phyloP scores from a whole-genome alignment of 1,139 yeast genomes.

The Candida sp. region DNA sequence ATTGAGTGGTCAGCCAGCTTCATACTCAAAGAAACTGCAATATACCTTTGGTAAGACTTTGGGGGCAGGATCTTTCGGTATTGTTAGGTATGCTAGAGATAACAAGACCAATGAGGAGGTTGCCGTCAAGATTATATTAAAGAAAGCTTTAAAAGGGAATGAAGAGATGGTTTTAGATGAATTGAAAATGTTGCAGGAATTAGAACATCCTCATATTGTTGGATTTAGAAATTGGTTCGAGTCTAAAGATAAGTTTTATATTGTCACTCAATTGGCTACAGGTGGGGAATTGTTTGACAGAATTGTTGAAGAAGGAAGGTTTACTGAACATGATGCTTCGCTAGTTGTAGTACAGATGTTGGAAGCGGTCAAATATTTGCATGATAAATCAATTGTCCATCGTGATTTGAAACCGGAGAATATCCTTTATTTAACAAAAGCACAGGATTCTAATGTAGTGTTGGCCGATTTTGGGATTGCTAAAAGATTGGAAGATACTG shows the following conservation, averaged over 20 bases:
- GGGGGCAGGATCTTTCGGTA: conserved; percentile 93
- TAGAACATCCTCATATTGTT: conserved; percentile 80
- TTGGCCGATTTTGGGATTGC: conserved; percentile 95
- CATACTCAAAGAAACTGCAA: conserved; percentile 59
- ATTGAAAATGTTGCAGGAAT: conserved; percentile 57
- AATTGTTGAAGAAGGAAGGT: conserved; percentile 70
- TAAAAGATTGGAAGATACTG: conserved; percentile 59
- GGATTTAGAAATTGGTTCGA: conserved; percentile 88
- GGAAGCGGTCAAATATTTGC: conserved; percentile 73
- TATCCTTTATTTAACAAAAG: conserved; percentile 58
- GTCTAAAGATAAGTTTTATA: conserved; percentile 70
- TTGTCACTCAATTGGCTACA: conserved; percentile 76
- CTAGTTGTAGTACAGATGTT: conserved; percentile 65
- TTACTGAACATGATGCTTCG: conserved; percentile 84
- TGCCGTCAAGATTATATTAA: conserved; percentile 81
- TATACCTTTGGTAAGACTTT: conserved; percentile 75
- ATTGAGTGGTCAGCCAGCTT: conserved; percentile 70
- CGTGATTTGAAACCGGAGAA: conserved; percentile 93
- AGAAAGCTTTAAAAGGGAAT: conserved; percentile 76
- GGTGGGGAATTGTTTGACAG: conserved; percentile 93
- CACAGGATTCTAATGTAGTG: conserved; percentile 62
- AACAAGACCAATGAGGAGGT: conserved; percentile 63
- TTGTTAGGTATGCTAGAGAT: conserved; percentile 74
- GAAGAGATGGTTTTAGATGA: conserved; percentile 74
- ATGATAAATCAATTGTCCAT: conserved; percentile 74